Evolutionary conservation across 495 filamentous ascomycete genomes (phyloP), one percentile per base, ranked within the genome.

Genomic region (Annulohypoxylon moriforme): DNA sequence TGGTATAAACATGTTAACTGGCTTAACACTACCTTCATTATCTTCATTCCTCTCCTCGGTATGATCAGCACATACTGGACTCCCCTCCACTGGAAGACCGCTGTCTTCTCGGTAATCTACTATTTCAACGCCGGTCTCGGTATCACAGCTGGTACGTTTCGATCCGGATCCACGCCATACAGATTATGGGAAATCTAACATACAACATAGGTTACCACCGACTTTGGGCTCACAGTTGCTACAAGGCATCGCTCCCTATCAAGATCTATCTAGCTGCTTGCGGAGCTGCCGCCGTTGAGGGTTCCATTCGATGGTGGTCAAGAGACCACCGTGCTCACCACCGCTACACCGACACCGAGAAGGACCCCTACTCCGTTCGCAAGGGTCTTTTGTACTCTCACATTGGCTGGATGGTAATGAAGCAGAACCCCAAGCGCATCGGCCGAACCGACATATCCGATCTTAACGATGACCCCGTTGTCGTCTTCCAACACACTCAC

Each of bases 1-100:
- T 98, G 94, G 94, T 91, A 95, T 84, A 93, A 96, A 79, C 96
- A 98, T 76, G 89, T 98, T 86, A 94, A 98, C 86, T 98, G 96
- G 94, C 82, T 96, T 27, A 95, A 97, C 78, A 91, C 94, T 47
- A 86, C 85, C 74, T 85, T 98, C 80, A 97, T 99, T 80, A 83
- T 98, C 76, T 86, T 91, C 68, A 88, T 98, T 46, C 96, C 96
- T 1, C 42, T 96, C 13, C 81, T 88, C 61, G 96, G 96, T 58
- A 83, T 90, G 75, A 81, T 97, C 73, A 86, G 87, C 63, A 87
- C 96, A 24, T 87, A 92, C 80, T 98, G 92, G 92, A 92, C 93
- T 24, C 92, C 93, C 27, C 80, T 97, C 25, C 82, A 89, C 52
- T 79, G 80, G 72, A 89, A 93, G 84, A 99, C 96, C 3, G 88